Conservation (phyloP, 78 protist species). For the Planoprotostelium fungivorum region DNA sequence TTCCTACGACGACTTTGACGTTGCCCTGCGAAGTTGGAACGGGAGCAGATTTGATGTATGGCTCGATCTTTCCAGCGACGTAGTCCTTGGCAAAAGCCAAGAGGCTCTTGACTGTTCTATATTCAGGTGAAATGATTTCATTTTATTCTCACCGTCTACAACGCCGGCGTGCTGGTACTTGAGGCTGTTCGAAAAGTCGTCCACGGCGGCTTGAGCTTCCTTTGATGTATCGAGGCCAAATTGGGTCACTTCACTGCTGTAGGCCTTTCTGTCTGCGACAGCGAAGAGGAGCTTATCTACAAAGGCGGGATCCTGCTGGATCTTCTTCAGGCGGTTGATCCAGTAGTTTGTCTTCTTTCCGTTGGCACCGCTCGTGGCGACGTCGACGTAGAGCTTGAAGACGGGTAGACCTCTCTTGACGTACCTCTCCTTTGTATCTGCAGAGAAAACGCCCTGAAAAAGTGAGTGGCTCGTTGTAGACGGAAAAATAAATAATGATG, state of each 20-base stretch:
- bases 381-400: neutral
- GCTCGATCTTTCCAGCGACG: slow-evolving; percentile 15
- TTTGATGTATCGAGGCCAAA: neutral
- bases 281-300: neutral
- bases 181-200: slow-evolving; percentile 18
- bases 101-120: neutral
- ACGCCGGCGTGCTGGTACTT: neutral
- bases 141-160: neutral
- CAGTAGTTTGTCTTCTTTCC: neutral
- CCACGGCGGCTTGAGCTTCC: slow-evolving; percentile 53
- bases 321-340: neutral
- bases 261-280: neutral
- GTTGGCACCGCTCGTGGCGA: neutral
- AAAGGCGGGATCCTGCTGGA: neutral
- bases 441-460: neutral
- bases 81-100: slow-evolving; percentile 11
- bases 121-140: too few species aligned
- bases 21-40: slow-evolving; percentile 35
- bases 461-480: too few species aligned
- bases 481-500: too few species aligned
- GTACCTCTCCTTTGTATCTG: neutral
- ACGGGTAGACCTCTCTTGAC: neutral
- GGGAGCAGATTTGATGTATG: slow-evolving; percentile 38
- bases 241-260: neutral
- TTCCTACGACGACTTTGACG: slow-evolving; percentile 71